Evolutionary conservation across 768 basidiomycete species (phyloP), one percentile per base, ranked within the genome.

Genomic region (Russula brevipes): DNA sequence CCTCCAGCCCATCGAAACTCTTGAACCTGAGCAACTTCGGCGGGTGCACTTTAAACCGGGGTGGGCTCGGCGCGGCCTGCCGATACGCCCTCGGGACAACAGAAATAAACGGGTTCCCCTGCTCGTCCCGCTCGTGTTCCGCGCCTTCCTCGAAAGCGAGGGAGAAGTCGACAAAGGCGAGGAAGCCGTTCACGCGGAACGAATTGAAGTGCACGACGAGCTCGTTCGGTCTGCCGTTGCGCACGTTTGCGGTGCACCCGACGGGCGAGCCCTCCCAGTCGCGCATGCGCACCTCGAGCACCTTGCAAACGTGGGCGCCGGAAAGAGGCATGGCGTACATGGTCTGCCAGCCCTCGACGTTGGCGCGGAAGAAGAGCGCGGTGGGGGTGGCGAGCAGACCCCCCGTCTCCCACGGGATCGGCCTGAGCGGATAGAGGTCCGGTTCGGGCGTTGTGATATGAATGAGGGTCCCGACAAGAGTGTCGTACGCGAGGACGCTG

Each of bases 1-100:
- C 66, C 61, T 76, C 73, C 57, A 79, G 51, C 8, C 70, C 76
- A 63, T 79, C 78, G 33, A 79, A 79, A 60, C 78, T 79, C 70
- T 71, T 74, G 69, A 75, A 79, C 38, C 61, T 72, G 63, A 79
- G 69, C 57, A 76, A 49, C 65, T 70, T 71, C 12, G 78, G 74
- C 2, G 72, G 68, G 14, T 73, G 60, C 44, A 73, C 72, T 36
- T 68, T 66, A 56, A 61, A 72, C 45, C 57, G 51, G 1, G 72
- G 68, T 17, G 71, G 68, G 38, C 70, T 68, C 3, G 74, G 74
- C 14, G 69, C 55, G 12, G 77, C 77, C 59, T 79, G 78, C 19
- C 57, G 65, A 57, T 75, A 77, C 5, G 71, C 65, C 9, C 54
- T 70, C 57, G 76, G 53, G 31, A 67, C 58, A 11, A 74, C 71